Base-by-base conservation (phyloP, 2,329 filamentous ascomycete genomes). In the Botrytis squamosa region DNA sequence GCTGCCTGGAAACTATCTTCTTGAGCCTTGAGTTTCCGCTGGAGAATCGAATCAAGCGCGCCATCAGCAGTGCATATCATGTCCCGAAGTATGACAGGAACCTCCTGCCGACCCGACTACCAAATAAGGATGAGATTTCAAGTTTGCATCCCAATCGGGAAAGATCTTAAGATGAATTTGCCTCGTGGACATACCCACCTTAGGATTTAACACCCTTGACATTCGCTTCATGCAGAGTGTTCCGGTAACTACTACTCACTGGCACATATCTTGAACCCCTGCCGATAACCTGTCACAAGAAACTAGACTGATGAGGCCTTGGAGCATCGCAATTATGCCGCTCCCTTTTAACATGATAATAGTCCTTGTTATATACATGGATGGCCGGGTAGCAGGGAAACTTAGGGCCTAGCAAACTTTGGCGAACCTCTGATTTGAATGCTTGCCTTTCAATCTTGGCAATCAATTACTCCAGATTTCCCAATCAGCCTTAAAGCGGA, bases 401-500 rank as follows among this genome's bases (percentile, higher is more conserved):
- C 65, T 71, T 68, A 74, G 75, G 75, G 77, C 72, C 74, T 72
- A 70, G 65, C 74, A 75, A 71, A 63, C 72, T 76, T 74, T 76
- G 72, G 74, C 78, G 73, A 74, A 76, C 65, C 73, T 79, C 71
- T 77, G 74, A 76, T 75, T 74, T 64, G 44, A 75, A 76, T 76
- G 74, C 76, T 77, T 75, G 74, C 63, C 73, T 44, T 62, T 69
- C 49, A 64, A 29, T 57, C 76, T 78, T 78, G 77, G 76, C 77
- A 75, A 70, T 74, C 66, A 70, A 76, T 77, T 78, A 79, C 78
- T 80, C 78, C 79, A 79, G 79, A 80, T 77, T 78, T 79, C 75
- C 77, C 77, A 80, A 80, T 79, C 80, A 80, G 80, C 79, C 80
- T 81, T 80, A 81, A 80, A 79, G 76, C 76, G 75, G 78, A 78